Conservation (phyloP, 2,329 filamentous ascomycete genomes). For the Sclerotinia trifoliorum region DNA sequence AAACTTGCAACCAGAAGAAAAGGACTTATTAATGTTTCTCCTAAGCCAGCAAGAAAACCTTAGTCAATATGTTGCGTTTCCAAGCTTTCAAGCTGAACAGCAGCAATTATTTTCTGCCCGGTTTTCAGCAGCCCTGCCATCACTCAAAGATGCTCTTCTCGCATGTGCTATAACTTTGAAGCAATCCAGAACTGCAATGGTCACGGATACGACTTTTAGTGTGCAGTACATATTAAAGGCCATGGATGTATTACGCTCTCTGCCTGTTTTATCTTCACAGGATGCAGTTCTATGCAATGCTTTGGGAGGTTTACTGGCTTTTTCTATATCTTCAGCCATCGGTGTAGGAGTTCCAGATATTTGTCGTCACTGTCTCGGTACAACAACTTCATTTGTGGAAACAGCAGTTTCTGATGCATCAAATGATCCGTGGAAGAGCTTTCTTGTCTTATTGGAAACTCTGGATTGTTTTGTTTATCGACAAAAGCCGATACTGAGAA, state of each 20-base stretch:
- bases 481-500: slow-evolving; percentile 31
- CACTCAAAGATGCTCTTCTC: slow-evolving; percentile 36
- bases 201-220: slow-evolving; percentile 20
- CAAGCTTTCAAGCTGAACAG: not conserved
- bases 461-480: slow-evolving; percentile 37
- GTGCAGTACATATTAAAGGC: slow-evolving; percentile 31
- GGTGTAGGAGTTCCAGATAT: slow-evolving; percentile 36
- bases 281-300: slow-evolving; percentile 33
- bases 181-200: slow-evolving; percentile 24
- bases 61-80: slow-evolving; percentile 8
- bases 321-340: slow-evolving; percentile 35
- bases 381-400: slow-evolving; percentile 29
- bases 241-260: slow-evolving; percentile 32
- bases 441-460: slow-evolving; percentile 35
- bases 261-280: slow-evolving; percentile 29
- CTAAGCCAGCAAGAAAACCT: not conserved
- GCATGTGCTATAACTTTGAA: slow-evolving; percentile 34
- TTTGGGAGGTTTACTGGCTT: slow-evolving; percentile 32
- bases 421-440: slow-evolving; percentile 29
- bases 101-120: not conserved
- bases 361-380: slow-evolving; percentile 33
- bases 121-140: not conserved
- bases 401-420: slow-evolving; percentile 25
- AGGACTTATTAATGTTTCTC: not conserved
- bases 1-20: not conserved